Conservation (phyloP, 352 stramenopile genomes). For the Globisporangium nodosum region DNA sequence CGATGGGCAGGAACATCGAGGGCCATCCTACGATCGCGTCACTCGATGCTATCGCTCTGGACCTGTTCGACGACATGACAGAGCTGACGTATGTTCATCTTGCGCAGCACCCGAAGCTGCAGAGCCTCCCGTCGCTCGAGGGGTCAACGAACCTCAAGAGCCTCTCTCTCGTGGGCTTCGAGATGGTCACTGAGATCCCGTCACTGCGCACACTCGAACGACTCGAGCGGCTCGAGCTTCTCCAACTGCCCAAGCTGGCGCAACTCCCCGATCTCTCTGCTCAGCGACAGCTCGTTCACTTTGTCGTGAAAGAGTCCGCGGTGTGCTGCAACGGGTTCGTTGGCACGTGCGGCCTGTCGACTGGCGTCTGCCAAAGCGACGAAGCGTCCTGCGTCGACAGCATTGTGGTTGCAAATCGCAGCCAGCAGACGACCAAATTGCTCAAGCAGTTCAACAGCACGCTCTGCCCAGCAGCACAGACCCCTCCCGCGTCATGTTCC, state of each 20-base stretch:
- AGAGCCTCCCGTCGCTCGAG: conserved; percentile 21
- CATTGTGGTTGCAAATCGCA: neutral
- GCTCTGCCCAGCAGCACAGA: neutral
- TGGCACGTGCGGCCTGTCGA: conserved; percentile 18
- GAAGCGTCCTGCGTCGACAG: conserved; percentile 1
- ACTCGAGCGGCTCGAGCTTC: conserved; percentile 21
- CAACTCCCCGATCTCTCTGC: conserved; percentile 19
- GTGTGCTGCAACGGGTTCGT: conserved; percentile 34
- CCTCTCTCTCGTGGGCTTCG: conserved; percentile 21
- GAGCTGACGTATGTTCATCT: conserved; percentile 31
- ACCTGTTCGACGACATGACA: conserved; percentile 29
- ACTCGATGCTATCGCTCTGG: conserved; percentile 16
- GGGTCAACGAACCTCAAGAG: conserved; percentile 25
- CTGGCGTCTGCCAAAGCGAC: conserved; percentile 13
- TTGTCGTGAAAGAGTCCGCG: conserved; percentile 13
- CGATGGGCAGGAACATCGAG: conserved; percentile 21
- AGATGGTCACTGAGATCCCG: conserved; percentile 16
- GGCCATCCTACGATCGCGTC: conserved; percentile 4
- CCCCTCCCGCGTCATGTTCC: neutral
- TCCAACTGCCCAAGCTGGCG: conserved; percentile 12
- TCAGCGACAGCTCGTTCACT: conserved; percentile 12
- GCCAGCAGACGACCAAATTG: neutral
- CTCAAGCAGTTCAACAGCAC: conserved; percentile 3
- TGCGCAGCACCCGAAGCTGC: conserved; percentile 15
- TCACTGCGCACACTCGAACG: conserved; percentile 14